Evolutionary conservation across 257 asterid genomes (phyloP), one percentile per base, ranked within the genome.

Genomic region (Penstemon newberryi): DNA sequence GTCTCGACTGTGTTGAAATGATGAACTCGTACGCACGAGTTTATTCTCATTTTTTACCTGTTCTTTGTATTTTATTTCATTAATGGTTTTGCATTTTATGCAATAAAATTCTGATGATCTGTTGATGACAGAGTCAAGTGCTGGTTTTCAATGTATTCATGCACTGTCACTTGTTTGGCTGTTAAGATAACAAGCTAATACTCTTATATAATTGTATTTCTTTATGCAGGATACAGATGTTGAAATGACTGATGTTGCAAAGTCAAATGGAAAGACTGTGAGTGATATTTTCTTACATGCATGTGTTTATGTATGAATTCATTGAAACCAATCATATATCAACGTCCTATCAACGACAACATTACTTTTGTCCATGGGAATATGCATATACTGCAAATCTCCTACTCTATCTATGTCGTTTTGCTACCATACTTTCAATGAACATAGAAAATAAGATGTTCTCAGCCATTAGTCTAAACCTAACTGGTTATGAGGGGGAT

Each of bases 211-310:
- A 62, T 66, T 5, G 12, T 61, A 60, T 9, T 46, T 37, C 13
- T 66, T 43, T 37, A 56, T 45, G 45, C 83, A 87, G 95, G 81
- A 59, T 49, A 64, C 79, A n/a, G 96, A 81, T 81, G 87, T 78
- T 19, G 71, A 84, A 65, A 84, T 80, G 87, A 80, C 73, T 51
- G 87, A 75, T 61, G 86, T 71, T 49, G 60, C 58, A 10, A 40
- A 67, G 18, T 25, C 76, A 3, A 63, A 69, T 60, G 76, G 65
- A n/a, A 82, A 80, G 63, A 79, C 81, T 5, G 84, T 80, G 63
- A 80, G 96, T 86, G 70, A 60, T 53, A 7, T 39, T 4, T 19
- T 15, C 5, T 18, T 43, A 3, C 55, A 44, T 25, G 33, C 2
- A 25, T 8, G 38, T 38, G 7, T 33, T 4, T 4, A 37, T 25